Evolutionary conservation across 228 moss, liverwort and hornwort genomes (phyloP).

Genomic region (Sphagnum magellanicum): DNA sequence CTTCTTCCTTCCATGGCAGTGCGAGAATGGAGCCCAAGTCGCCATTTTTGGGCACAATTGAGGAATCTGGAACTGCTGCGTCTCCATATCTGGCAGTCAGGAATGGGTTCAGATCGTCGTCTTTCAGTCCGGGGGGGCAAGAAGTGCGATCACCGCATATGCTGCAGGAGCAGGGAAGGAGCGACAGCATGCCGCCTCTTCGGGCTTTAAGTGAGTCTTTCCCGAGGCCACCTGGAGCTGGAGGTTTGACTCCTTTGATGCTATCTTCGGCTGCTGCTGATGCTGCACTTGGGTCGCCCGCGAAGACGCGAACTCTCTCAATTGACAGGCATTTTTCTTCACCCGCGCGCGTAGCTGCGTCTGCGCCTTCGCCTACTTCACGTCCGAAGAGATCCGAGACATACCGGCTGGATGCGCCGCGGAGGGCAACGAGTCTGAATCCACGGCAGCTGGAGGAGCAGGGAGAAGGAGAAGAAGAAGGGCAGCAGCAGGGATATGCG

Average conservation of each 20-base stretch:
- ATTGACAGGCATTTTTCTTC: not conserved
- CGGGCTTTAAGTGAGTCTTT: constrained; percentile 14
- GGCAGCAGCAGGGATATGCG: not conserved
- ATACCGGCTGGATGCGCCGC: constrained; percentile 15
- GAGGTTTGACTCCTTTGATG: not conserved
- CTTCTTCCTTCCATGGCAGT: not conserved
- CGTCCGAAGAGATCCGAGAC: constrained; percentile 22
- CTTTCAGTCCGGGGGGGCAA: constrained; percentile 12
- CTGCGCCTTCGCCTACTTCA: constrained; percentile 20
- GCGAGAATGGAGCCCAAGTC: not conserved
- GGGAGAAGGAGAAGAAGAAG: not conserved
- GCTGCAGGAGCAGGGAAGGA: constrained; percentile 17
- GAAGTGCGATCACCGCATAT: constrained; percentile 4
- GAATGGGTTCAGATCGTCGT: constrained; percentile 5
- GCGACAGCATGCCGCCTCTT: constrained; percentile 5
- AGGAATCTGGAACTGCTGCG: not conserved
- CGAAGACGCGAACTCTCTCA: too few relatives aligned
- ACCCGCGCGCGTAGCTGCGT: constrained; percentile 24
- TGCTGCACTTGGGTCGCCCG: not conserved
- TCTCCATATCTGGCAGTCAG: not conserved
- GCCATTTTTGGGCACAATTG: not conserved
- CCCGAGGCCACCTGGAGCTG: constrained; percentile 1
- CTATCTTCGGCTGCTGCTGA: constrained; percentile 16
- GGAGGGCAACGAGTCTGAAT: constrained; percentile 11
- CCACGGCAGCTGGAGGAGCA: constrained; percentile 18